Evolutionary conservation across 495 filamentous ascomycete genomes (phyloP).

Genomic region (Elaphomyces granulatus): DNA sequence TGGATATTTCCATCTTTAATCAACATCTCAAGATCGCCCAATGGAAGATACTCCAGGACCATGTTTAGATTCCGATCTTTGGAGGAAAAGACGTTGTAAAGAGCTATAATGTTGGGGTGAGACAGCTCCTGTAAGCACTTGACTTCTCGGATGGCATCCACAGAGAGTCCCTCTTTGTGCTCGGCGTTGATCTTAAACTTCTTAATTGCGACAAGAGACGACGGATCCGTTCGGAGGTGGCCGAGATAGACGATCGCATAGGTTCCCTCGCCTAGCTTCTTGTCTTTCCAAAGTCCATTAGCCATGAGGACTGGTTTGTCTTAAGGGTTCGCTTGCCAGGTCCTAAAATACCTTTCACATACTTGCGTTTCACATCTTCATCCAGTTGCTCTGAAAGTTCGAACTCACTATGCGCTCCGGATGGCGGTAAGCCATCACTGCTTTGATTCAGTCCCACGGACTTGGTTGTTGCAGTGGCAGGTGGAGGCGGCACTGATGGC

Average conservation of each 20-base stretch:
- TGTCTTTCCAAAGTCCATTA: too few species aligned
- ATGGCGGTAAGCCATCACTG: too few species aligned
- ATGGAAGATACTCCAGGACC: constrained; percentile 82
- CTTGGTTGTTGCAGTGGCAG: too few species aligned
- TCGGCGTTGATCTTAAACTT: constrained; percentile 93
- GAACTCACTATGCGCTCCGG: too few species aligned
- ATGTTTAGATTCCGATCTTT: constrained; percentile 90
- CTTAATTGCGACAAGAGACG: constrained; percentile 77
- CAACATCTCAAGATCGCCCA: constrained; percentile 84
- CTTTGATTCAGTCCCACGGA: too few species aligned
- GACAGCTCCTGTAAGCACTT: constrained; percentile 89
- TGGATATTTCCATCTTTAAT: constrained; percentile 71
- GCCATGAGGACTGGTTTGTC: too few species aligned
- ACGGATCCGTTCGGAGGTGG: constrained; percentile 53
- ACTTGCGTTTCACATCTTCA: constrained; percentile 71
- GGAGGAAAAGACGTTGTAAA: constrained; percentile 81
- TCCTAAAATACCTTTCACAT: constrained; percentile 60
- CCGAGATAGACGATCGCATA: constrained; percentile 93
- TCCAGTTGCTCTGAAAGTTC: constrained; percentile 83
- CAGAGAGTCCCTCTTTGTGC: constrained; percentile 68
- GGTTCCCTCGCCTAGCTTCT: constrained; percentile 89
- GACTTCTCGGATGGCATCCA: constrained; percentile 91
- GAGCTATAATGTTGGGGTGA: constrained; percentile 87
- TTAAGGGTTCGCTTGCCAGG: too few species aligned
- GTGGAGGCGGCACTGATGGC: too few species aligned